These are phyloP conservation scores for Heimioporus sp. DNA, from an alignment of 768 basidiomycete genomes.

Conservation along the genomic window DNA sequence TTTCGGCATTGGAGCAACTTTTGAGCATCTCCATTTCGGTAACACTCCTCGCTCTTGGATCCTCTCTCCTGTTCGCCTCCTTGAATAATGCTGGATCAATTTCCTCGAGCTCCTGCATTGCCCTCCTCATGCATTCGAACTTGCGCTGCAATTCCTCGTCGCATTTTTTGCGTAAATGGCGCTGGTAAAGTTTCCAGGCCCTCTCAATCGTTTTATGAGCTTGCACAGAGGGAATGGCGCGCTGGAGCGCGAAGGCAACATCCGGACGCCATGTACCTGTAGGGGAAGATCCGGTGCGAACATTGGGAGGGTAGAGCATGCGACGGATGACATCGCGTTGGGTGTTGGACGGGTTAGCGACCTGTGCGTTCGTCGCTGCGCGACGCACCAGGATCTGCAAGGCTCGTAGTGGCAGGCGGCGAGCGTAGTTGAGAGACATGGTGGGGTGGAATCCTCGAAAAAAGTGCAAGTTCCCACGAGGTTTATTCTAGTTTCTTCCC, in stretches of 20 bases:
- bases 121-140: conserved; percentile 75
- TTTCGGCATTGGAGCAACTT: conserved; percentile 61
- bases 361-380: conserved; percentile 36
- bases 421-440: conserved; percentile 42
- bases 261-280: conserved; percentile 84
- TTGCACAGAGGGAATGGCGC: conserved; percentile 84
- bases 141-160: conserved; percentile 72
- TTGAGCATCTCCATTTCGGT: conserved; percentile 61
- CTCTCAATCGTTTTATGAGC: conserved; percentile 91
- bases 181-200: conserved; percentile 81
- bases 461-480: conserved; percentile 22
- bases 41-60: conserved; percentile 61
- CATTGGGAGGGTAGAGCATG: conserved; percentile 75
- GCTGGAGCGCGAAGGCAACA: conserved; percentile 70
- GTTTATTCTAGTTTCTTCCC: not conserved
- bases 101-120: conserved; percentile 77
- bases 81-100: conserved; percentile 52
- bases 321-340: conserved; percentile 73
- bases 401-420: conserved; percentile 33
- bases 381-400: conserved; percentile 31
- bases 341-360: conserved; percentile 44
- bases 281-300: conserved; percentile 69
- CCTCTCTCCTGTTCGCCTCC: conserved; percentile 73
- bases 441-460: no score
- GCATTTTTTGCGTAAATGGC: conserved; percentile 69